phyloP scores from a whole-genome alignment of 1,284 basidiomycete species.

The Ustilago nuda region DNA sequence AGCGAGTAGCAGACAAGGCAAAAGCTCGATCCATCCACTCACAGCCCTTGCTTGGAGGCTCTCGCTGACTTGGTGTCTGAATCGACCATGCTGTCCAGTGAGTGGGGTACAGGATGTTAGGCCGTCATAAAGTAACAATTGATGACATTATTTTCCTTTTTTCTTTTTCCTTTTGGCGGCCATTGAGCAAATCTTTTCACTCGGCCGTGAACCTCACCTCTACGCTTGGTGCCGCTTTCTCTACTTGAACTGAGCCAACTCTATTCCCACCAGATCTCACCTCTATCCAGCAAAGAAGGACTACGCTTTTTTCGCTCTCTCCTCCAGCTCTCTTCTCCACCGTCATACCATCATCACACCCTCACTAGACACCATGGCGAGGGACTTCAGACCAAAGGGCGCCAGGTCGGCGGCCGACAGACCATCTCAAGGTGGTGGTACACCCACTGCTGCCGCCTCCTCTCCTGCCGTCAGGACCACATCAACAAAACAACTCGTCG shows the following conservation, averaged over 20 bases:
- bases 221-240: too few relatives aligned
- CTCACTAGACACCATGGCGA: constrained; percentile 39
- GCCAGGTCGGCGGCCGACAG: constrained; percentile 20
- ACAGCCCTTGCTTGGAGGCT: neutral
- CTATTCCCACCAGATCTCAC: neutral
- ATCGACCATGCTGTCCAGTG: neutral
- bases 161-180: too few relatives aligned
- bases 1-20: neutral
- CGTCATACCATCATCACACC: constrained; percentile 3
- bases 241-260: constrained; percentile 3
- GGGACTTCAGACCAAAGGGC: constrained; percentile 58
- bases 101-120: neutral
- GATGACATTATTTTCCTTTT: too few relatives aligned
- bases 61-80: neutral
- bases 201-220: too few relatives aligned
- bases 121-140: neutral
- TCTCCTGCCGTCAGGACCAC: constrained; percentile 1
- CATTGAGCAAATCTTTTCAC: too few relatives aligned
- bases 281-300: neutral
- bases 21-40: neutral
- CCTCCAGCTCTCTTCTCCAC: neutral
- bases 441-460: neutral
- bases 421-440: constrained; percentile 1
- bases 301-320: neutral
- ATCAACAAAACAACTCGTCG: neutral